These are phyloP conservation scores for Neurospora sp. DNA, from an alignment of 2,329 filamentous ascomycete genomes.

Conservation along the genomic window DNA sequence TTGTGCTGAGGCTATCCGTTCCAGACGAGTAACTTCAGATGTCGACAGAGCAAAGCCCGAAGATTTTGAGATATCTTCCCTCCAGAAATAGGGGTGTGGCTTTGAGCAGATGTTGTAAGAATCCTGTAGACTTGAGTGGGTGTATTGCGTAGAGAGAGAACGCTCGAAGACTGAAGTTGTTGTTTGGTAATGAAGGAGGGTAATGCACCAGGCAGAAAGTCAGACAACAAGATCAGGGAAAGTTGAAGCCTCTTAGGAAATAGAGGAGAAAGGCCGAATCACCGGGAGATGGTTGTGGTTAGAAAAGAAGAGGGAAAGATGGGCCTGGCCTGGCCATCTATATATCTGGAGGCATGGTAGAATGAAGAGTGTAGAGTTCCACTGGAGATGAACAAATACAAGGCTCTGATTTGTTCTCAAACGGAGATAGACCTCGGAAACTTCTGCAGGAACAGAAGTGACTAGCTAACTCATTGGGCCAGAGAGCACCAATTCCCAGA, in stretches of 20 bases:
- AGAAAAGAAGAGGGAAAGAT: constrained; percentile 5
- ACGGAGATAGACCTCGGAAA: not conserved
- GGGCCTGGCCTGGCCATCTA: constrained; percentile 5
- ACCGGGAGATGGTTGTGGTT: constrained; percentile 17
- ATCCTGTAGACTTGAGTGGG: not conserved
- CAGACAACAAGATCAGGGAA: not conserved
- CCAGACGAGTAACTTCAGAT: constrained; percentile 26
- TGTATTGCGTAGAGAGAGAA: not conserved
- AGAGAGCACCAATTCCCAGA: constrained; percentile 23
- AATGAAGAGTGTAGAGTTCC: constrained; percentile 11
- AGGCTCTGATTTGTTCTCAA: constrained; percentile 6
- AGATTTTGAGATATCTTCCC: too few relatives aligned
- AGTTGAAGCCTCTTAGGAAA: constrained; percentile 14
- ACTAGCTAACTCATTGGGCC: constrained; percentile 25
- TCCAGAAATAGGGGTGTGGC: too few relatives aligned
- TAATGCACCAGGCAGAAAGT: constrained; percentile 31
- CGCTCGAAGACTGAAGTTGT: constrained; percentile 8
- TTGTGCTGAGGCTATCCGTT: constrained; percentile 25
- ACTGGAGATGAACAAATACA: constrained; percentile 11
- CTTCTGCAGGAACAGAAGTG: constrained; percentile 25
- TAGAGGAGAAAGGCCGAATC: constrained; percentile 20
- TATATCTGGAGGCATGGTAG: constrained; percentile 19
- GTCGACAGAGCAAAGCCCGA: too few relatives aligned
- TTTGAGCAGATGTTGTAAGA: not conserved
- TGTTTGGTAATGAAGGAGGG: constrained; percentile 23